These are phyloP conservation scores for Lasiodiplodia hormozganensis DNA, from an alignment of 2,329 filamentous ascomycete species.

Conservation along the genomic window DNA sequence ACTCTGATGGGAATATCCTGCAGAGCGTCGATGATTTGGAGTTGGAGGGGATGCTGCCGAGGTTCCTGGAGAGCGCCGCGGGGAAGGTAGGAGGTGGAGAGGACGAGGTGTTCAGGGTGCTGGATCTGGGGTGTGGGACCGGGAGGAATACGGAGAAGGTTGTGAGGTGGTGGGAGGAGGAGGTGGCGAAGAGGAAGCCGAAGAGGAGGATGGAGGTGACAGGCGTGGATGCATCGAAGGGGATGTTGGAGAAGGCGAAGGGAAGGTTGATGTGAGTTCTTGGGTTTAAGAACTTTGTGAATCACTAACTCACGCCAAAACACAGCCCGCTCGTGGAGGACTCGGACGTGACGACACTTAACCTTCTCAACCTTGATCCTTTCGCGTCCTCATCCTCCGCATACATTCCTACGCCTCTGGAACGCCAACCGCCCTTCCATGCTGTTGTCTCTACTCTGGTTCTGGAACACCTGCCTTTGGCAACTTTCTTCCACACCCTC, in stretches of 20 bases:
- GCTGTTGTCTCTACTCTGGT: slow-evolving; percentile 68
- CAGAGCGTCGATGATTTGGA: slow-evolving; percentile 68
- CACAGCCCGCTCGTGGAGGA: not conserved
- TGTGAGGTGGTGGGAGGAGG: slow-evolving; percentile 37
- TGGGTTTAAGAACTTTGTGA: not conserved
- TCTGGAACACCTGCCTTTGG: slow-evolving; percentile 66
- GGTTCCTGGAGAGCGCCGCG: slow-evolving; percentile 50
- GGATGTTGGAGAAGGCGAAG: slow-evolving; percentile 64
- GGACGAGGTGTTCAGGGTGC: slow-evolving; percentile 47
- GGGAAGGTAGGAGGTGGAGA: slow-evolving; percentile 18
- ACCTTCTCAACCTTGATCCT: slow-evolving; percentile 3
- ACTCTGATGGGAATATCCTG: slow-evolving; percentile 71
- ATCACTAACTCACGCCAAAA: not conserved
- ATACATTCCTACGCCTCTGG: not conserved
- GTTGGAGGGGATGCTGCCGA: slow-evolving; percentile 59
- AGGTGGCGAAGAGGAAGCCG: not conserved
- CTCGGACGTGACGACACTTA: not conserved
- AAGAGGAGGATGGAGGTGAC: slow-evolving; percentile 48
- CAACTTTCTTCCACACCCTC: slow-evolving; percentile 57
- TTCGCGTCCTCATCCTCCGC: not conserved
- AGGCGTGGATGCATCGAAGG: slow-evolving; percentile 63
- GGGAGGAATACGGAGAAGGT: slow-evolving; percentile 67
- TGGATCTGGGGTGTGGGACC: slow-evolving; percentile 72
- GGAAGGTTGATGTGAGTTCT: not conserved
- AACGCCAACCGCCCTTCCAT: slow-evolving; percentile 40